These are phyloP conservation scores for Symbiodinium pilosum DNA, from an alignment of 73 alveolate species.

Conservation along the genomic window DNA sequence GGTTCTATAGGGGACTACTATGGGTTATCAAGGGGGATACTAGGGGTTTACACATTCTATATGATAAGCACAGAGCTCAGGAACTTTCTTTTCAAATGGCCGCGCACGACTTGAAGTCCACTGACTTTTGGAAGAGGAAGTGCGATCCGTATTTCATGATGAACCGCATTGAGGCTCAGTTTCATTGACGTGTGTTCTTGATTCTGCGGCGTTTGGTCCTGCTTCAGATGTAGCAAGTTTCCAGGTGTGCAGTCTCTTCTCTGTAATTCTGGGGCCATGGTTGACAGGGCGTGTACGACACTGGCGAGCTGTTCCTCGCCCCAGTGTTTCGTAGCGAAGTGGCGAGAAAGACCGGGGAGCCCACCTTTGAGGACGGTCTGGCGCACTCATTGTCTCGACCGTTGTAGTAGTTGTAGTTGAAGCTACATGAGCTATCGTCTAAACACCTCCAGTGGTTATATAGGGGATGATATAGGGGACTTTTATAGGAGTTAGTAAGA, in stretches of 20 bases:
- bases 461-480: neutral
- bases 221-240: too few relatives aligned
- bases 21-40: too few relatives aligned
- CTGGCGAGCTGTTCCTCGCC: conserved; percentile 42
- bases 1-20: too few relatives aligned
- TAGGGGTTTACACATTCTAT: too few relatives aligned
- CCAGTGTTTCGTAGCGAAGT: conserved; percentile 86
- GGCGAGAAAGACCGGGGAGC: conserved; percentile 49
- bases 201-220: neutral
- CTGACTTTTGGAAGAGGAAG: conserved; percentile 86
- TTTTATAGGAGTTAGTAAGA: neutral
- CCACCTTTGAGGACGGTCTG: conserved; percentile 38
- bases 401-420: neutral
- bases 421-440: too few relatives aligned
- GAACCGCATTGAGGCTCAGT: conserved; percentile 53
- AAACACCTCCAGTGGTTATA: too few relatives aligned
- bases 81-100: conserved; percentile 42
- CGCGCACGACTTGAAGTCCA: conserved; percentile 67
- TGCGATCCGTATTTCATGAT: conserved; percentile 68
- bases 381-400: too few relatives aligned
- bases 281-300: conserved; percentile 58
- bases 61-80: too few relatives aligned
- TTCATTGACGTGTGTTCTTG: neutral
- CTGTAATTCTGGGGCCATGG: too few relatives aligned
- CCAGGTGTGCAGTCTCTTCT: too few relatives aligned